Percentiles rank a stretch among this genome's conserved stretches.
phyloP scores from a whole-genome alignment of 345 rosid genomes.

The Syzygium aromaticum region DNA sequence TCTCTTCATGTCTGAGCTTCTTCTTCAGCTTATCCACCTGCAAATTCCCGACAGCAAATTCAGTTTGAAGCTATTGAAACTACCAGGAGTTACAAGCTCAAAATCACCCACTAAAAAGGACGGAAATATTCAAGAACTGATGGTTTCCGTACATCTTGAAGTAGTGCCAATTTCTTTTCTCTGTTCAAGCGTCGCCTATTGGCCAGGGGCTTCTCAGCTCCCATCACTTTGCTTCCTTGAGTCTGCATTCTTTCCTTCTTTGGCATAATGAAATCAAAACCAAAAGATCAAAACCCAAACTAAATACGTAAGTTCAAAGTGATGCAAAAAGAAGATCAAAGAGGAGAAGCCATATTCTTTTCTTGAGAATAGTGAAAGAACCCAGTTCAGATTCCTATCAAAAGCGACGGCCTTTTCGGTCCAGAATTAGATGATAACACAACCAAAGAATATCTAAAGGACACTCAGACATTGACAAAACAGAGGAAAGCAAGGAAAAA shows the following conservation, averaged over 20 bases:
- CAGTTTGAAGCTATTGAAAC: not conserved
- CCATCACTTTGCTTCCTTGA: constrained; percentile 24
- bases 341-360: constrained; percentile 33
- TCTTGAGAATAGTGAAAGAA: constrained; percentile 49
- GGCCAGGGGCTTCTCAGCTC: constrained; percentile 30
- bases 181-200: constrained; percentile 55
- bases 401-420: constrained; percentile 16
- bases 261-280: constrained; percentile 6
- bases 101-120: not conserved
- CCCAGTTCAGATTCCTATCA: constrained; percentile 41
- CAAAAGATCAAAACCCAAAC: constrained; percentile 8
- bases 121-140: not conserved
- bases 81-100: not conserved
- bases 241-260: constrained; percentile 55
- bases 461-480: not conserved
- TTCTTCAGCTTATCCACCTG: constrained; percentile 93
- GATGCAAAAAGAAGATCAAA: not conserved
- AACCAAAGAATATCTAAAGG: not conserved
- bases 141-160: constrained; percentile 61
- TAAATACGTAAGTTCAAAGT: not conserved
- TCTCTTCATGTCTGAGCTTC: constrained; percentile 94
- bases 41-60: not conserved
- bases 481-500: not conserved
- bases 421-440: not conserved
- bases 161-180: constrained; percentile 71